Conservation (phyloP, 1,284 basidiomycete genomes). For the Papiliotrema terrestris region DNA sequence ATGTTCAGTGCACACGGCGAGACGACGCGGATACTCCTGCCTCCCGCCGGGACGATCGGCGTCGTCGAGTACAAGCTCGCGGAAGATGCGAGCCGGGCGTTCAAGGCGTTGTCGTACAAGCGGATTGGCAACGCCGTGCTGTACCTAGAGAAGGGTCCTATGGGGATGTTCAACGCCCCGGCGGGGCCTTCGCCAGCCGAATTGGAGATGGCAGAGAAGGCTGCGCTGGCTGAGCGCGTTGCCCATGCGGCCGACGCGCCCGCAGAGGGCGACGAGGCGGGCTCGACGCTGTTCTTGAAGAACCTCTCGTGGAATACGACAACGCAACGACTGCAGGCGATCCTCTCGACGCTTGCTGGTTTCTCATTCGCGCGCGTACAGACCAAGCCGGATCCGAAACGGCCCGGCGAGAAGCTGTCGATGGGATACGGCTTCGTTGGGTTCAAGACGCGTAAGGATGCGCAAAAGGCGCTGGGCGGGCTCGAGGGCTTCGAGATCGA, state of each 20-base stretch:
- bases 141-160: conserved; percentile 89
- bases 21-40: conserved; percentile 74
- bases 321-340: conserved; percentile 62
- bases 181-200: conserved; percentile 17
- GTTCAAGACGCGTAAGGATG: conserved; percentile 71
- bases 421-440: conserved; percentile 98
- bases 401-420: conserved; percentile 61
- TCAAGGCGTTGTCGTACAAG: conserved; percentile 79
- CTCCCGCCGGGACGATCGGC: conserved; percentile 90
- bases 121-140: conserved; percentile 83
- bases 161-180: conserved; percentile 63
- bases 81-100: conserved; percentile 69
- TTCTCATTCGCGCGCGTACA: conserved; percentile 88
- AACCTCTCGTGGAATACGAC: conserved; percentile 91
- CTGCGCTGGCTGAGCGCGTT: conserved; percentile 18
- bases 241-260: conserved; percentile 43
- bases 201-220: conserved; percentile 38
- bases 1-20: conserved; percentile 76
- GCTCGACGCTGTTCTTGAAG: conserved; percentile 90
- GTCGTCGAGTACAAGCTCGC: conserved; percentile 79
- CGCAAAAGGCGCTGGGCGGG: conserved; percentile 70
- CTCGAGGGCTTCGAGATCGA: conserved; percentile 82
- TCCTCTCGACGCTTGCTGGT: conserved; percentile 73
- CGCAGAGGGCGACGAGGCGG: conserved; percentile 57
- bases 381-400: conserved; percentile 82